Evolutionary conservation across 2,329 filamentous ascomycete genomes (phyloP), one percentile per base, ranked within the genome.

Genomic region (Chaetomiaceae sp.): DNA sequence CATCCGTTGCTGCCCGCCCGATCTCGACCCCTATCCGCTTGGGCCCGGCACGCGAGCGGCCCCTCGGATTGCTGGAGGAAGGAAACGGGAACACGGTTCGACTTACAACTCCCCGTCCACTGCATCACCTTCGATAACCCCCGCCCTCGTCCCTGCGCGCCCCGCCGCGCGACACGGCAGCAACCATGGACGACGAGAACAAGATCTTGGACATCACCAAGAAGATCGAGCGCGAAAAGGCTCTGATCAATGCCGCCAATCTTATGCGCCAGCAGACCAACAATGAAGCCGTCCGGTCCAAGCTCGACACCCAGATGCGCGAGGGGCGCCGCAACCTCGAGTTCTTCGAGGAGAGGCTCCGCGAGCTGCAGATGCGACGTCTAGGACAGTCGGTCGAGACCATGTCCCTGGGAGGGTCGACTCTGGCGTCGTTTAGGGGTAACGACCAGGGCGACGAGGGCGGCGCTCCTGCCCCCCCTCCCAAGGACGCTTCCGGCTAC

Each of bases 191-290:
- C 69, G 81, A 84, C 68, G 80, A 84, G 59, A 79, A 84, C 65
- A 77, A 80, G 63, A 78, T 84, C 73, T 84, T 84, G 73, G 88
- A 90, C 72, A 91, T 99, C 75, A 84, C 88, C 75, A 88, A 86
- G 77, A 97, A 99, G 87, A 97, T 99, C 73, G 90, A 96, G 79
- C 86, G 92, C 71, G 94, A 99, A 75, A 92, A 91, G 79, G 88
- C 87, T 66, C 85, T 97, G 68, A 94, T 99, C 78, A 88, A 88
- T 72, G 92, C 90, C 66, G 92, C 92, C 63, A 94, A 89, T 74
- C 84, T 88, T 65, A 96, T 99, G 91, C 88, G 91, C 73, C 87
- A 91, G 74, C 91, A 94, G 71, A 96, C 92, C 64, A 89, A 90
- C 76, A 99, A 99, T 72, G 88, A 91, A 63, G 82, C 85, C 58